Evolutionary conservation across 139 green algal species (phyloP), one percentile per base, ranked within the genome.

Genomic region (Pseudopediastrum boryanum): DNA sequence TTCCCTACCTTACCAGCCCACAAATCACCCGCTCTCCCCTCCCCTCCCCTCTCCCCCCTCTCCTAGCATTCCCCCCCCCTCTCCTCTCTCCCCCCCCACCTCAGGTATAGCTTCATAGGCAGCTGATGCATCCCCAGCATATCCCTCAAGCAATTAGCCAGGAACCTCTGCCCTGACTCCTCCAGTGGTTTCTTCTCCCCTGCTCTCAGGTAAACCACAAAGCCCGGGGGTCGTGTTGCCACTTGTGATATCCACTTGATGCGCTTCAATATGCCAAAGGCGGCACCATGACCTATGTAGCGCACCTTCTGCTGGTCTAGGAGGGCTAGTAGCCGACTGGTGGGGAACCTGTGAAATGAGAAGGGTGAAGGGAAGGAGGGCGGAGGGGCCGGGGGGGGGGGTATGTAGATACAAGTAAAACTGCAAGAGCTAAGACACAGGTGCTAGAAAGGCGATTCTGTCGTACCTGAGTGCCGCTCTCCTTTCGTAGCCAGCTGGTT

Each of bases 221-320:
- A 97, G 8, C 87, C 92, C n/a, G 93, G 93, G 13, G 93, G 93
- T 3, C 93, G 83, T 1, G 85, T 61, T 67, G 91, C 91, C 21
- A 95, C 74, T 85, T 95, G 90, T 2, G 52, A 39, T 8, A 43
- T 29, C 72, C 72, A 96, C 48, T 88, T 90, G 36, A 96, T 65
- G 12, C 91, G 80, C 2, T 36, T 44, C 38, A 90, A 27, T 0
- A 63, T 50, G 25, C 83, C 75, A 13, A 77, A 83, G 8, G 78
- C 82, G n/a, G 83, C 87, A 2, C 80, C 38, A 12, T 42, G 71
- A 50, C 76, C 82, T 31, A 44, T 58, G 44, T 73, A 65, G 31
- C 76, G 75, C 27, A 71, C 43, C 1, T n/a, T 42, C 31, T 87
- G 84, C 70, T 85, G 76, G 5, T 9, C 27, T 23, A 89, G 4